These are phyloP conservation scores for Eucalyptus tenuipes DNA, from an alignment of 345 rosid genomes.

Conservation along the genomic window DNA sequence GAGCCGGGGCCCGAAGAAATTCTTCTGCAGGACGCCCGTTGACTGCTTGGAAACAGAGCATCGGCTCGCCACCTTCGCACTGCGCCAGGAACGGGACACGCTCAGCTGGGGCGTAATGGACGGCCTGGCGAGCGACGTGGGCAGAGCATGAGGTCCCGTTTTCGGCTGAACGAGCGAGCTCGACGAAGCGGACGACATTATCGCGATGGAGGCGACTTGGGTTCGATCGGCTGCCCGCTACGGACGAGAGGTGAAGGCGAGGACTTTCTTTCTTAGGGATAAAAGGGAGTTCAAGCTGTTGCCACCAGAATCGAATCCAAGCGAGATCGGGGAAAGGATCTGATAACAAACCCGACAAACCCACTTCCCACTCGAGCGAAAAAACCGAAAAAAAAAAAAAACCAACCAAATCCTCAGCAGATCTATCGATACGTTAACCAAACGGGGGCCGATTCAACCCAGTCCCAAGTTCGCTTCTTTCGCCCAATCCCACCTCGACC, in stretches of 20 bases:
- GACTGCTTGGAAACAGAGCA: constrained; percentile 20
- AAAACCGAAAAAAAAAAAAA: background rate
- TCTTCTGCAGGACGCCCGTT: constrained; percentile 16
- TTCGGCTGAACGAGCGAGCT: background rate
- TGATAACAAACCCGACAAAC: background rate
- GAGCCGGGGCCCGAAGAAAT: constrained; percentile 37
- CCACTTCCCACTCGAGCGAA: background rate
- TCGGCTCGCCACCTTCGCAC: background rate
- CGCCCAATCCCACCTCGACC: background rate
- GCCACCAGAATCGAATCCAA: background rate
- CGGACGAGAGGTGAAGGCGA: background rate
- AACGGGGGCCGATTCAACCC: background rate
- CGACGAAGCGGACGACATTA: constrained; percentile 3
- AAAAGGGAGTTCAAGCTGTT: background rate
- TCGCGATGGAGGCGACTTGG: background rate
- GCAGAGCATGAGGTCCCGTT: background rate
- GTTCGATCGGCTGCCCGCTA: background rate
- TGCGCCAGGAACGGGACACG: background rate
- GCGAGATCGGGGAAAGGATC: background rate
- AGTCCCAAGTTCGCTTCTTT: background rate
- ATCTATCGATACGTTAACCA: background rate
- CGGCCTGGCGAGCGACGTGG: background rate
- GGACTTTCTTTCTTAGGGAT: background rate
- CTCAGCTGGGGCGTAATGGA: constrained; percentile 20
- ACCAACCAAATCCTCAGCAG: background rate